Evolutionary conservation across 208 protist species (phyloP).

Genomic region (Crithidia fasciculata): DNA sequence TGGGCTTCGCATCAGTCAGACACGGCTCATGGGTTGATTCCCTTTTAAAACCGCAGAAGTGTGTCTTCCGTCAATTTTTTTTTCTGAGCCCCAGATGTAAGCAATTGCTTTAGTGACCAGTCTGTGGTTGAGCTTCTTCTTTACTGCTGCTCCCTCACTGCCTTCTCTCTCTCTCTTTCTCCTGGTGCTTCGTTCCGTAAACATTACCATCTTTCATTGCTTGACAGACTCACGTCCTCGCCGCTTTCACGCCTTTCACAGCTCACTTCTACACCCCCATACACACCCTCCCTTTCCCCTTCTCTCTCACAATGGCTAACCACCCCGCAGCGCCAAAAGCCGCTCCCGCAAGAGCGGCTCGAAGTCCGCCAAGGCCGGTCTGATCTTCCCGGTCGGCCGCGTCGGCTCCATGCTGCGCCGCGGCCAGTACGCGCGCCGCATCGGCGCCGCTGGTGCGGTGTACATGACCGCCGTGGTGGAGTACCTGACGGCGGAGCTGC

Average conservation of each 20-base stretch:
- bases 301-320: conserved; percentile 52
- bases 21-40: no score
- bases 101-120: no score
- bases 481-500: conserved; percentile 94
- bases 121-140: no score
- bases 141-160: no score
- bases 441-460: conserved; percentile 97
- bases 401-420: conserved; percentile 96
- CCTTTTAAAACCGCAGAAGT: no score
- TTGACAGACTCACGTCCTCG: not conserved
- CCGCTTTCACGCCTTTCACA: not conserved
- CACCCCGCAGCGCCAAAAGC: conserved; percentile 78
- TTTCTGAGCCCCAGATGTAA: no score
- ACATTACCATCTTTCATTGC: not conserved
- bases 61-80: no score
- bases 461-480: conserved; percentile 99
- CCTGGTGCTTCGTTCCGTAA: no score
- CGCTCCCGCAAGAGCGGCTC: conserved; percentile 75
- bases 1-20: no score
- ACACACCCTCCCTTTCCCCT: not conserved
- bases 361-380: conserved; percentile 95
- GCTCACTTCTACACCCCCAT: not conserved
- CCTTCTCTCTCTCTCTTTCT: no score
- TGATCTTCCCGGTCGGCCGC: conserved; percentile 99
- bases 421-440: conserved; percentile 96